Percentiles rank a stretch among this genome's conserved stretches.
Conservation (phyloP, 2,329 filamentous ascomycete genomes). For the Acrodontium crateriforme region DNA sequence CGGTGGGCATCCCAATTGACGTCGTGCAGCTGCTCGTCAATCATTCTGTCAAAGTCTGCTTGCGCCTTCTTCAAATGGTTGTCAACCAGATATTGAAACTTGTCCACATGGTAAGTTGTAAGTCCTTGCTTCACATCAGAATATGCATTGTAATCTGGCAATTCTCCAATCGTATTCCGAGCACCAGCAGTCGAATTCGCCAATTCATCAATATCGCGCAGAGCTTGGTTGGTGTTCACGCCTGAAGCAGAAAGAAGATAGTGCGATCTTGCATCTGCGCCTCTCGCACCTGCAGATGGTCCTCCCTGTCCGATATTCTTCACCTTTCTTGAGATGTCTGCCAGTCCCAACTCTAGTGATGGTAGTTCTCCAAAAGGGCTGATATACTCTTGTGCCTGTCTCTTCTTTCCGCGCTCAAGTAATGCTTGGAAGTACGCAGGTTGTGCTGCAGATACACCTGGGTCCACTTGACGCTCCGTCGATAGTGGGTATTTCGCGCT, state of each 20-base stretch:
- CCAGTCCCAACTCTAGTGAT: slow-evolving; percentile 76
- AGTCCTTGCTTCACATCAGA: slow-evolving; percentile 20
- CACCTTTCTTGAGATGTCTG: slow-evolving; percentile 66
- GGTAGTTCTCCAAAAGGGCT: slow-evolving; percentile 62
- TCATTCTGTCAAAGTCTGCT: slow-evolving; percentile 80
- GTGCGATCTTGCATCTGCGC: slow-evolving; percentile 46
- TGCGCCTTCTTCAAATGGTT: slow-evolving; percentile 59
- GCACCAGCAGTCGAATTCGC: slow-evolving; percentile 8
- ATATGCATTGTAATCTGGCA: slow-evolving; percentile 2
- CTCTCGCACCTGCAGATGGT: slow-evolving; percentile 37
- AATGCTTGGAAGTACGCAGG: slow-evolving; percentile 49
- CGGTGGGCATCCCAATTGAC: slow-evolving; percentile 94
- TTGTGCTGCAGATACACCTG: slow-evolving; percentile 4
- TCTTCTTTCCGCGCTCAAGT: slow-evolving; percentile 50
- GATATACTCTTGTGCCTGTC: slow-evolving; percentile 52
- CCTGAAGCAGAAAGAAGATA: slow-evolving; percentile 89
- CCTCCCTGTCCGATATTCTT: slow-evolving; percentile 66
- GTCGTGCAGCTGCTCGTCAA: slow-evolving; percentile 77
- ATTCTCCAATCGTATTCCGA: slow-evolving; percentile 3
- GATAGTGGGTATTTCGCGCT: slow-evolving; percentile 1
- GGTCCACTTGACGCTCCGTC: slow-evolving; percentile 1
- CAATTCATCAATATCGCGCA: slow-evolving; percentile 54
- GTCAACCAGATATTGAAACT: slow-evolving; percentile 43
- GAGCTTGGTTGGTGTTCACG: slow-evolving; percentile 71
- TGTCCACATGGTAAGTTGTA: slow-evolving; percentile 34